Conservation (phyloP, 2,329 filamentous ascomycete species). For the Colletotrichum musicola region DNA sequence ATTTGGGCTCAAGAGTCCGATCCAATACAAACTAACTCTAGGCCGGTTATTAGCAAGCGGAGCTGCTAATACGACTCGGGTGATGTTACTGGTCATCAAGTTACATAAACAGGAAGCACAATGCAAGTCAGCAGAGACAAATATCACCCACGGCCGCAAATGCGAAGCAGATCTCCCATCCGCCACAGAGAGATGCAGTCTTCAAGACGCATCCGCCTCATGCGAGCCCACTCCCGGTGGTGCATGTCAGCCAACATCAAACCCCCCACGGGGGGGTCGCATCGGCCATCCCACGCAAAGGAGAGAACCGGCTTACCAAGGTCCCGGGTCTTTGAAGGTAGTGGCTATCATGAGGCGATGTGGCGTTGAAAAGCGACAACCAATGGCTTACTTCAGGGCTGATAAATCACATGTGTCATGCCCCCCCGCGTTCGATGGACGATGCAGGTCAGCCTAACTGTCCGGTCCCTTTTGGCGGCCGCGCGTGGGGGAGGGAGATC, state of each 20-base stretch:
- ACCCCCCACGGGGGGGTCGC: constrained; percentile 12
- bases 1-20: too few relatives aligned
- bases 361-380: constrained; percentile 7
- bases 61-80: too few relatives aligned
- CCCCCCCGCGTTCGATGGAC: background rate
- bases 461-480: too few relatives aligned
- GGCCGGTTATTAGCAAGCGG: too few relatives aligned
- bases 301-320: constrained; percentile 9
- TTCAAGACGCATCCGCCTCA: background rate
- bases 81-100: too few relatives aligned
- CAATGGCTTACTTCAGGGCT: constrained; percentile 15
- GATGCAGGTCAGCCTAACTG: too few relatives aligned
- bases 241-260: background rate
- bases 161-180: constrained; percentile 14
- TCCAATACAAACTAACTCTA: too few relatives aligned
- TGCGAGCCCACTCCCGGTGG: constrained; percentile 10
- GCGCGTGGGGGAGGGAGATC: too few relatives aligned
- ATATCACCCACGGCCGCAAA: background rate
- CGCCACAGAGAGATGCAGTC: constrained; percentile 2
- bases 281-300: background rate
- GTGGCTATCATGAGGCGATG: constrained; percentile 20
- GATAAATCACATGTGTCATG: background rate
- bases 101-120: too few relatives aligned
- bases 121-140: background rate
- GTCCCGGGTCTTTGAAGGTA: constrained; percentile 21